These are phyloP conservation scores for Cytidiella melzeri DNA, from an alignment of 768 basidiomycete genomes.

Conservation along the genomic window DNA sequence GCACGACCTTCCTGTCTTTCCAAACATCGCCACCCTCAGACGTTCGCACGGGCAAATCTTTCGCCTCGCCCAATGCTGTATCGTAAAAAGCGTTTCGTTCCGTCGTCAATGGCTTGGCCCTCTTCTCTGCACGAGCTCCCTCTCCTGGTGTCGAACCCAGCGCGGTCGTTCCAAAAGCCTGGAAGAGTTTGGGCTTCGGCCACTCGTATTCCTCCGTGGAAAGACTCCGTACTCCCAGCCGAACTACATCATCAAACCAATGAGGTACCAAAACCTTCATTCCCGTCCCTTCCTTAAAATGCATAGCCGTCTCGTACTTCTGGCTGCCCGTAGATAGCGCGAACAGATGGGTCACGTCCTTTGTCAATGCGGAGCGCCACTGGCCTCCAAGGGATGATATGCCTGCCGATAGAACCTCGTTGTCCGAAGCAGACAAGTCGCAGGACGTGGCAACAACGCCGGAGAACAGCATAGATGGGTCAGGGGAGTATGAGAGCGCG, in stretches of 20 bases:
- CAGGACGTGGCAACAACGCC: conserved; percentile 70
- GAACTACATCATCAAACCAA: conserved; percentile 83
- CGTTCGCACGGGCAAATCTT: conserved; percentile 15
- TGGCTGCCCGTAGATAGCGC: conserved; percentile 41
- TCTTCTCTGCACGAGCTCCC: conserved; percentile 23
- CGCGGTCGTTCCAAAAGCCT: neutral
- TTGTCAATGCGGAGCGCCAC: conserved; percentile 69
- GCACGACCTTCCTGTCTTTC: conserved; percentile 51
- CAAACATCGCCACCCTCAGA: conserved; percentile 40
- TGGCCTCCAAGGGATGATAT: conserved; percentile 77
- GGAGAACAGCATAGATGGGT: conserved; percentile 77
- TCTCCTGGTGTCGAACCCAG: neutral
- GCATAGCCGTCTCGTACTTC: conserved; percentile 44
- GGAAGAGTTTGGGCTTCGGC: conserved; percentile 61
- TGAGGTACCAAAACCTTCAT: conserved; percentile 79
- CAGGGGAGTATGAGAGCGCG: conserved; percentile 65
- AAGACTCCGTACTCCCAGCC: conserved; percentile 41
- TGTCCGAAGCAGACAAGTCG: conserved; percentile 59
- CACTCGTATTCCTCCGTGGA: conserved; percentile 57
- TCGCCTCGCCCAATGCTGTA: conserved; percentile 21
- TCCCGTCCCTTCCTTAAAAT: conserved; percentile 49
- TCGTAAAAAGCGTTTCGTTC: conserved; percentile 32
- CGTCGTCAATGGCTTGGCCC: conserved; percentile 20
- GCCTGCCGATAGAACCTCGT: conserved; percentile 67
- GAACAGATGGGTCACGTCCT: conserved; percentile 86